Base-by-base conservation (phyloP, 371 early-diverging fungal species). In the Mortierella sp. region DNA sequence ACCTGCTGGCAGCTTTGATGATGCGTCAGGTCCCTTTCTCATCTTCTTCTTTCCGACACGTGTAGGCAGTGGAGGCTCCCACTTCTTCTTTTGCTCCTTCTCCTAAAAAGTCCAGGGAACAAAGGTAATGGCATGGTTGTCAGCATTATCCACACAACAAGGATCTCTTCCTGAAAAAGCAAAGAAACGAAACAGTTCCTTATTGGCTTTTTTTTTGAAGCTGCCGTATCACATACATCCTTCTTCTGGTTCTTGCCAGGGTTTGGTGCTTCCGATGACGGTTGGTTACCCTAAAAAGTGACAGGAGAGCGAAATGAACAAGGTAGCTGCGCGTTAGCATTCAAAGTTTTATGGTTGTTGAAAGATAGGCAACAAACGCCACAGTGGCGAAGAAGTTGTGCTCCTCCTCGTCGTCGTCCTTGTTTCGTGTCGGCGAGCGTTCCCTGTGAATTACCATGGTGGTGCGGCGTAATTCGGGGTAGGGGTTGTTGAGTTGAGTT, bases 61-160 rank as follows among this genome's bases (percentile, higher is more conserved):
- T 16, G 99, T 98, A 31, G 99, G 99, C 47, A 97, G 92, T 34
- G 99, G 99, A 44, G 99, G 99, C 88, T 99, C 99, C 97, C 97
- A 99, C 90, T 98, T 97, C 87, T 98, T 98, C 94, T 96, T 94
- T 89, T 94, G 94, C 66, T 95, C 92, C 76, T 93, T 92, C 14
- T 93, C 92, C 92, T 93, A 80, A 24, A 11, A 31, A 44, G 13
- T 43, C 34, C 0, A 31, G 16, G 22, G 45, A 64, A 50, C 10
- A 50, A 47, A 5, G 7, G 37, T 22, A 9, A 26, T n/a, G 26
- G 52, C 52, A 2, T 29, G 34, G 34, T 6, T 22, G 61, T 37
- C 37, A 58, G 9, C 19, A 61, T 19, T 19, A 37, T 37, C 22
- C 22, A 34, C 34, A 14, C 39, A 26, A 8, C 39, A 22, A 19